Evolutionary conservation across 345 rosid genomes (phyloP), one percentile per base, ranked within the genome.

Genomic region (Hibiscus tridactylites): DNA sequence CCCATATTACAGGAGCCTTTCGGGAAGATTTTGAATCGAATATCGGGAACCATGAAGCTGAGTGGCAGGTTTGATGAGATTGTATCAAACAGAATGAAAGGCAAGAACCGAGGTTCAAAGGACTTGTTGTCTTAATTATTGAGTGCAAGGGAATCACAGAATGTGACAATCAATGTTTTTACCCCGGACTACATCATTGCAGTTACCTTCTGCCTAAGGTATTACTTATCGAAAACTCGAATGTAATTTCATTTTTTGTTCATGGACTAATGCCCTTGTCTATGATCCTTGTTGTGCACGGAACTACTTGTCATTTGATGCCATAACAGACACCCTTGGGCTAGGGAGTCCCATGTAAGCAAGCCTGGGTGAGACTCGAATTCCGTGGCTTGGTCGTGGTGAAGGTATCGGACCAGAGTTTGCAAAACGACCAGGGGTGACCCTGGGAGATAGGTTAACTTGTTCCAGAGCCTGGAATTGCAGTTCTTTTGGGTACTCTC

Each of bases 151-250:
- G 95, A 94, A 47, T 84, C 91, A 0, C 88, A 85, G 71, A 78
- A 78, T 49, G 74, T 73, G 54, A 74, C 90, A 2, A 79, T 79
- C 77, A 78, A 82, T n/a, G 72, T 82, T 68, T 87, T 91, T 63
- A 79, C 87, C 1, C 87, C 86, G 0, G 97, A 90, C 74, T 88
- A 91, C 61, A 76, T 91, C 1, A 90, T 96, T 47, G 97, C 96
- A 12, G 88, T 88, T 88, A 90, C 76, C 67, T 77, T 73, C 93
- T 94, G 26, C 98, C 96, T 1, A 90, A 91, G 95, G 95, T 94
- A 88, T 52, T 59, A 39, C 70, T 46, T 54, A 39, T 66, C 60
- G 9, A 6, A 39, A 70, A 24, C 58, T 3, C 13, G 8, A 28
- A 47, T 49, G 21, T 26, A 8, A 8, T 66, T 26, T 16, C 9